Evolutionary conservation across 305 asterid genomes (phyloP), one percentile per base, ranked within the genome.

Genomic region (Plantago coronopus): DNA sequence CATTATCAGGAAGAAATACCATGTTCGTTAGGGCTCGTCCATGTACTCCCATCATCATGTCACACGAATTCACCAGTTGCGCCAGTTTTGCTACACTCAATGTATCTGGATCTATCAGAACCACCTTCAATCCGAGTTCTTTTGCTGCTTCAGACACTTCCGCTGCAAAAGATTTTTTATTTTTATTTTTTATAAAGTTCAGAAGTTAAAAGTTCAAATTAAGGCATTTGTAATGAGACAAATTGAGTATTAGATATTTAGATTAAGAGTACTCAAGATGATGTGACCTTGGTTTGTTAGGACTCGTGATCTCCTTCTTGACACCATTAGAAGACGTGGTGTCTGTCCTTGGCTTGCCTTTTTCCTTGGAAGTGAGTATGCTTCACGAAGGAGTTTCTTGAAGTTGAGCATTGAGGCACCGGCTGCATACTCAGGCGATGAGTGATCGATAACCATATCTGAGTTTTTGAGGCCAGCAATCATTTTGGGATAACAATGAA

Each of bases 1-100:
- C 78, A n/a, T 77, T 73, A 0, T 96, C 96, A 70, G 63, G 87
- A 91, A 86, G 82, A 72, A 89, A 89, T 5, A 94, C 78, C 64
- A 94, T 82, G 68, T 94, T 95, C 4, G 99, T 89, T 95, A 94
- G 79, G 5, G 99, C 99, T 0, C 97, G 96, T 7, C 99, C 98
- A 0, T 93, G 97, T 50, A 89, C 95, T 37, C 97, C 99, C 9
- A 94, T 44, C 90, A 89, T 68, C 17, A 87, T 93, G 44, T 94
- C 96, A 21, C 95, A 87, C 2, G 96, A 87, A 71, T 94, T 89
- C 2, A 94, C 79, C 44, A 65, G 80, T 23, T 78, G 66, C 10
- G 83, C 89, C 14, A 81, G 66, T 31, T 76, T 82, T 0, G 97
- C 94, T 0, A 94, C 97, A 17, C 70, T 74, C 20, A 66, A 74